phyloP scores from a whole-genome alignment of 345 rosid species.

The Psidium guajava region DNA sequence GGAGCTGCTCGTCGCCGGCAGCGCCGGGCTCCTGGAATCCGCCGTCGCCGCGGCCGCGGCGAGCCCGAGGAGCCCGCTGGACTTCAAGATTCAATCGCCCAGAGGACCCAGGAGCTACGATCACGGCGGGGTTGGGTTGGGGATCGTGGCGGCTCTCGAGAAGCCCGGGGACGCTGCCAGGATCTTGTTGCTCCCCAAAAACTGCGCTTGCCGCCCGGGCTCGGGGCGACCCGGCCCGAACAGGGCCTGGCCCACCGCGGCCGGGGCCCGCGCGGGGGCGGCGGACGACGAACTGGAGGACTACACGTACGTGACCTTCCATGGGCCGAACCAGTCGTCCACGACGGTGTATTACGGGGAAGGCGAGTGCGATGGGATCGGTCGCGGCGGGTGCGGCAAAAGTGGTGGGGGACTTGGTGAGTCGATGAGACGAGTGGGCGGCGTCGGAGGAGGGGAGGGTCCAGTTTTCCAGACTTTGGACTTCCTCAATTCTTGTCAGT shows the following conservation, averaged over 20 bases:
- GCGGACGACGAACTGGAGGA: slow-evolving; percentile 40
- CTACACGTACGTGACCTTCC: slow-evolving; percentile 53
- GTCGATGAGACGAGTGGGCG: slow-evolving; percentile 1
- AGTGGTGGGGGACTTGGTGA: background rate
- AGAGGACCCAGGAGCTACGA: slow-evolving; percentile 42
- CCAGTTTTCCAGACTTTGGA: slow-evolving; percentile 29
- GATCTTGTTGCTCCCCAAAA: slow-evolving; percentile 13
- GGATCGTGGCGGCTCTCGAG: slow-evolving; percentile 71
- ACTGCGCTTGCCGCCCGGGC: slow-evolving; percentile 11
- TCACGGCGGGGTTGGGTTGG: slow-evolving; percentile 62
- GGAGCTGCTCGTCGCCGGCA: slow-evolving; percentile 47
- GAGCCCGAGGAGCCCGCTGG: slow-evolving; percentile 68
- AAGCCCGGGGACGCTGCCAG: slow-evolving; percentile 17
- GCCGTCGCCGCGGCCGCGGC: background rate
- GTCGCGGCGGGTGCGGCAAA: background rate
- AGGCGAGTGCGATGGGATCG: slow-evolving; percentile 1
- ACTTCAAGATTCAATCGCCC: slow-evolving; percentile 48
- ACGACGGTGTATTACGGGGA: slow-evolving; percentile 52
- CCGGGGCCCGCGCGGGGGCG: slow-evolving; percentile 14
- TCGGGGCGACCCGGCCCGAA: background rate
- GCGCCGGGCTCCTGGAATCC: slow-evolving; percentile 24
- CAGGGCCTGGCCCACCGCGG: background rate
- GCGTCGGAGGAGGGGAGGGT: slow-evolving; percentile 5
- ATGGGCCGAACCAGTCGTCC: slow-evolving; percentile 29
- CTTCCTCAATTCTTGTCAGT: slow-evolving; percentile 52